Base-by-base conservation (phyloP, 148 eudicot species). In the Vaccinium vitisidaea region DNA sequence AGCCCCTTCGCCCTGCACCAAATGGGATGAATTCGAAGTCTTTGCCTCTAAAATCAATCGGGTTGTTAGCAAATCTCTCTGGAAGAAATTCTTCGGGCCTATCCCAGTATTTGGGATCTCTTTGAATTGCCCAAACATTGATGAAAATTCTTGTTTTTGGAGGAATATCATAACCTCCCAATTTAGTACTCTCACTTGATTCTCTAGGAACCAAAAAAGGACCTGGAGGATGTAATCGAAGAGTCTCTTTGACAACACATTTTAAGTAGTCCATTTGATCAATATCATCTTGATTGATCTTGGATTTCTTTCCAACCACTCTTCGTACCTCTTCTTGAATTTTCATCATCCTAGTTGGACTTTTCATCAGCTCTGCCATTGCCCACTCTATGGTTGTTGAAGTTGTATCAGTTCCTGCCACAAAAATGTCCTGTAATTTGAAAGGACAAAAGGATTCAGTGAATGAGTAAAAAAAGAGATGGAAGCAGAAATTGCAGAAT, bases 11-110 rank as follows among this genome's bases (percentile, higher is more conserved):
- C 0, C 92, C 91, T 0, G 87, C 77, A 54, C 92, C 91, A 83
- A 90, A 89, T 13, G 91, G 91, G 58, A 90, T 84, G 15, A 89
- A 75, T 3, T 86, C 63, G 43, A 87, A 90, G 50, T 89, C 80
- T 11, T 70, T 54, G 76, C 92, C 90, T 84, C 83, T 87, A 30
- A 80, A 87, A 25, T 86, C 91, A 2, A 86, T 74, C 4, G 75
- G 4, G 25, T 69, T 79, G 6, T 78, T 36, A 49, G 81, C 10
- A 56, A 89, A 90, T 83, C 92, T 90, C 67, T 87, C 90, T 2
- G 92, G 92, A 5, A 6, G 14, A 49, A 87, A 90, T 85, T 84
- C 89, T 14, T 87, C 83, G 0, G 88, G 90, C 2, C 55, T 69
- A 16, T 81, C 83, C 92, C 90, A 89, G 23, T 16, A 67, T 6